These are phyloP conservation scores for Escallonia rubra DNA, from an alignment of 129 eudicot genomes.

Conservation along the genomic window DNA sequence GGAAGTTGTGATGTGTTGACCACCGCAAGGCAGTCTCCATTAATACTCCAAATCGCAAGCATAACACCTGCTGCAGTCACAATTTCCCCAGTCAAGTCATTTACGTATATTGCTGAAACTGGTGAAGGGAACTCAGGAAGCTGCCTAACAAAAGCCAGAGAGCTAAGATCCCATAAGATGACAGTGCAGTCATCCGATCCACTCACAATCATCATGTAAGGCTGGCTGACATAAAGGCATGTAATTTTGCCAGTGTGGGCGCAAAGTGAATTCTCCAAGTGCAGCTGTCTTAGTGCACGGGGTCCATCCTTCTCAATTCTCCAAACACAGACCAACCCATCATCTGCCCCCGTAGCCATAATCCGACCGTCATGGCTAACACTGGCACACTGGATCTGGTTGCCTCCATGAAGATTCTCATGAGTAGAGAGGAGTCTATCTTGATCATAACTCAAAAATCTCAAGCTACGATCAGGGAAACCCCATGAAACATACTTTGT, in stretches of 20 bases:
- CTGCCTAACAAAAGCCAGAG: conserved; percentile 66
- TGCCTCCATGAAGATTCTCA: conserved; percentile 85
- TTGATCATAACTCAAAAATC: conserved; percentile 75
- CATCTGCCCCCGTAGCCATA: conserved; percentile 85
- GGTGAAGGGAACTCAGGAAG: conserved; percentile 89
- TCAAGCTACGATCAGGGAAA: conserved; percentile 79
- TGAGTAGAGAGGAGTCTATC: conserved; percentile 87
- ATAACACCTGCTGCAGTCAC: conserved; percentile 82
- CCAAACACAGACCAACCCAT: conserved; percentile 80
- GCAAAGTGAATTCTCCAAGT: conserved; percentile 60
- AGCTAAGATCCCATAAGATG: conserved; percentile 82
- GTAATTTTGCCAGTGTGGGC: conserved; percentile 75
- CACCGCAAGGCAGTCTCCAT: conserved; percentile 78
- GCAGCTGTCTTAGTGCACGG: conserved; percentile 39
- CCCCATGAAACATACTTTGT: conserved; percentile 93
- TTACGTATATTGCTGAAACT: conserved; percentile 68
- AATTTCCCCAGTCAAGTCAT: conserved; percentile 80
- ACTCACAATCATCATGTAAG: conserved; percentile 90
- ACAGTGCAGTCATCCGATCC: conserved; percentile 93
- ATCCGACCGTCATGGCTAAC: conserved; percentile 77
- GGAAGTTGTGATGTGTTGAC: conserved; percentile 94
- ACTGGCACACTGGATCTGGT: conserved; percentile 80
- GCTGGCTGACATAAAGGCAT: conserved; percentile 67
- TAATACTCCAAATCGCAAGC: conserved; percentile 96
- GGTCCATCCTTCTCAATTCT: conserved; percentile 66